These are phyloP conservation scores for Backusella tarrabulga DNA, from an alignment of 192 early-diverging fungal genomes.

Conservation along the genomic window DNA sequence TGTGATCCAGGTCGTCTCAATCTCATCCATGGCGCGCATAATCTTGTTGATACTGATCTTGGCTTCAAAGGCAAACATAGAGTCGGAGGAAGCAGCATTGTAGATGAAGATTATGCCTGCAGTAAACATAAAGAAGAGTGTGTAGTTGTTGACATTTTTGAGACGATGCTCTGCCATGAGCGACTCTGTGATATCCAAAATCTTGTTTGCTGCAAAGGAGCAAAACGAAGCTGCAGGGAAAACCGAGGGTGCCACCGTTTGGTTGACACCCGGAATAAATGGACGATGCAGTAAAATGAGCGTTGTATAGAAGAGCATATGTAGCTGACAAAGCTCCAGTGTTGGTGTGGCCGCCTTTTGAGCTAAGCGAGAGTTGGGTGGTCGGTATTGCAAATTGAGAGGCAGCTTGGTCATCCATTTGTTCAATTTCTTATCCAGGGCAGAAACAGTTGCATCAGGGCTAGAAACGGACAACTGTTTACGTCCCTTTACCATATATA, in stretches of 20 bases:
- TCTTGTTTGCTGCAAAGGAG: conserved; percentile 34
- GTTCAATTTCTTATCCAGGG: conserved; percentile 24
- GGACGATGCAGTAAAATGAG: conserved; percentile 55
- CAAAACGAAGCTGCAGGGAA: conserved; percentile 33
- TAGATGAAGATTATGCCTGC: conserved; percentile 39
- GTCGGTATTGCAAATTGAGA: conserved; percentile 24
- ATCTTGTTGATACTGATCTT: conserved; percentile 36
- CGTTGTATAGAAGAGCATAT: conserved; percentile 51
- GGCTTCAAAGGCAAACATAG: conserved; percentile 30
- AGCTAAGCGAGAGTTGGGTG: conserved; percentile 31
- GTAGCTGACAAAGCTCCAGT: conserved; percentile 34
- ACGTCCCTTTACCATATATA: conserved; percentile 44
- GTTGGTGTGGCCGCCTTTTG: conserved; percentile 18
- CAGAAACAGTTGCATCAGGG: conserved; percentile 26
- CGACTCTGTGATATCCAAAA: conserved; percentile 35
- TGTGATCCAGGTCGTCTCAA: conserved; percentile 33
- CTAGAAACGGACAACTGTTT: conserved; percentile 24
- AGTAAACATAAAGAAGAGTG: conserved; percentile 33
- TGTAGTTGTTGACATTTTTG: conserved; percentile 32
- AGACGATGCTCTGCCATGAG: conserved; percentile 24
- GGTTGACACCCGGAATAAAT: conserved; percentile 38
- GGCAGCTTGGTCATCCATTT: conserved; percentile 48
- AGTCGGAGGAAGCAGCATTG: conserved; percentile 27
- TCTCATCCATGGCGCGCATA: conserved; percentile 27
- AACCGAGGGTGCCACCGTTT: not conserved